Evolutionary conservation across 2,329 filamentous ascomycete species (phyloP), one percentile per base, ranked within the genome.

Genomic region (Calonectria pauciramosa): DNA sequence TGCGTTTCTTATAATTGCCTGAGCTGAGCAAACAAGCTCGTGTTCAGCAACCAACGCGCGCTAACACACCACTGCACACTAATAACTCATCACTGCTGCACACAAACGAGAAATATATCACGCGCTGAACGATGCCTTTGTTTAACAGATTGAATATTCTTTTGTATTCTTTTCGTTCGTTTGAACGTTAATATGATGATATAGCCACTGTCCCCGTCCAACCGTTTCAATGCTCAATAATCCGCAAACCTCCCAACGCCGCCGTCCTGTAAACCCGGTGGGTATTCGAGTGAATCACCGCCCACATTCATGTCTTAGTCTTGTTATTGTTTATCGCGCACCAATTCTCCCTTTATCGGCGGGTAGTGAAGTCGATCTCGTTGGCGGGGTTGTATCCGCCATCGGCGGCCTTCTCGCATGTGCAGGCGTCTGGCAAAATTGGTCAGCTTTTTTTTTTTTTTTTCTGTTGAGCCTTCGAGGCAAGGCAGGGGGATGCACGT

Each of bases 331-430:
- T 34, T 59, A 23, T 41, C 47, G 41, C 20, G 32, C 20, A 16
- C 34, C 44, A 64, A 52, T 28, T 36, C 77, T 23, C 36, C 44
- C 26, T 78, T 73, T 74, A 79, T 75, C 71, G 92, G 36, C 56
- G 56, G 70, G 93, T 95, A 47, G 96, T 98, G 83, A 98, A 98
- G 86, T 98, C 96, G 65, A 91, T 94, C 91, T 98, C 96, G 79
- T 93, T 89, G 34, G 85, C 84, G 60, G 92, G 90, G 78, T 94
- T 91, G 73, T 89, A 89, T 49, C 91, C 91, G 69, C 91, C 90
- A 78, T 90, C 90, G 64, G 90, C 84, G 23, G 91, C 91, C 84
- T 95, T 96, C 85, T 95, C 93, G 84, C 96, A 98, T n/a, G 94
- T 97, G 87, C 95, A 97, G 30, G 90, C 92, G 82, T 88, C 92